Conservation (phyloP, 805 yeast genomes). For the Ogataea nonfermentans region DNA sequence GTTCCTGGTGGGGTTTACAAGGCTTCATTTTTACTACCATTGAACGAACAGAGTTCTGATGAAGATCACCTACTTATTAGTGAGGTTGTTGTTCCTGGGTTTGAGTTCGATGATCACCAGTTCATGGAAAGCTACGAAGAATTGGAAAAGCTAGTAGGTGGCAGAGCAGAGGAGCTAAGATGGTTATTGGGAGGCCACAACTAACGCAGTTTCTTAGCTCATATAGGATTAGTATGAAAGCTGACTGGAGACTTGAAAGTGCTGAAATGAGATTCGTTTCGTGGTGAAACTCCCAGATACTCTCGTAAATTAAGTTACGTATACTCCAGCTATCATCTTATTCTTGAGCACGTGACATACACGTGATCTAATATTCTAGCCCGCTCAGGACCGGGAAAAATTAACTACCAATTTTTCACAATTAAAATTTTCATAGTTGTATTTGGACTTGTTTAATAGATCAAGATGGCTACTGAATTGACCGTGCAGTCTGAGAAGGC, state of each 20-base stretch:
- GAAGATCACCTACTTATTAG: slow-evolving; percentile 48
- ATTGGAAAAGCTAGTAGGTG: slow-evolving; percentile 38
- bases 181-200: slow-evolving; percentile 34
- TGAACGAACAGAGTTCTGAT: slow-evolving; percentile 24
- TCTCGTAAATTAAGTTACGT: too few relatives aligned
- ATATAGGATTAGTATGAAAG: not conserved
- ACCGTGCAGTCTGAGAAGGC: slow-evolving; percentile 99
- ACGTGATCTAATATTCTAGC: slow-evolving; percentile 2
- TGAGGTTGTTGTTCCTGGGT: slow-evolving; percentile 63
- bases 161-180: slow-evolving; percentile 34
- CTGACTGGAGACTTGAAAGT: too few relatives aligned
- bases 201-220: not conserved
- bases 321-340: too few relatives aligned
- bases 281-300: too few relatives aligned
- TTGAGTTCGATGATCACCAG: slow-evolving; percentile 52
- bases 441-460: slow-evolving; percentile 19
- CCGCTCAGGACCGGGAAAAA: slow-evolving; percentile 8
- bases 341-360: slow-evolving; percentile 9
- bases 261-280: too few relatives aligned
- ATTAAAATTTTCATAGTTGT: slow-evolving; percentile 13
- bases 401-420: slow-evolving; percentile 10
- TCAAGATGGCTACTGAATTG: slow-evolving; percentile 97
- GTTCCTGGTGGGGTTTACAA: slow-evolving; percentile 62
- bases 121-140: slow-evolving; percentile 39
- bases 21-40: slow-evolving; percentile 50